A percentile compares a stretch with the other conserved stretches of the same genome.
phyloP scores from a whole-genome alignment of 1,139 yeast genomes.

The Diutina sp. region DNA sequence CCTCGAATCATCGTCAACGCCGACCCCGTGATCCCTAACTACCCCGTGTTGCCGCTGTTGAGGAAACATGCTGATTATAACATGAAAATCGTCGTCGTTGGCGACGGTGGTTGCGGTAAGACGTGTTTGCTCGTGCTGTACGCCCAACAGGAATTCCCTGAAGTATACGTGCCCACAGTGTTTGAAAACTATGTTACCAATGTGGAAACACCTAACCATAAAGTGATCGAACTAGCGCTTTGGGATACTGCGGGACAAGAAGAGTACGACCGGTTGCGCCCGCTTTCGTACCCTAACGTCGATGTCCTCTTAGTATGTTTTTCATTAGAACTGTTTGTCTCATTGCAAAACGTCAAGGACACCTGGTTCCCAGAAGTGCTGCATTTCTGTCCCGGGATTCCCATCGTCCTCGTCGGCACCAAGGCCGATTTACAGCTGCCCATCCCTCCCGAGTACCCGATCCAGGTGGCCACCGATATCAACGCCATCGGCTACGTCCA shows the following conservation, averaged over 20 bases:
- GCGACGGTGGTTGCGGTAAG: conserved; percentile 94
- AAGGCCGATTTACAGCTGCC: conserved; percentile 48
- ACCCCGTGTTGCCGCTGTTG: conserved; percentile 18
- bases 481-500: conserved; percentile 72
- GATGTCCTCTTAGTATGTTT: conserved; percentile 68
- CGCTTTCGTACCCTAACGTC: conserved; percentile 74
- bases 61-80: conserved; percentile 24
- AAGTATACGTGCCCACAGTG: conserved; percentile 75
- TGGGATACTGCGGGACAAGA: conserved; percentile 98
- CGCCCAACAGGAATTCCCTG: conserved; percentile 67
- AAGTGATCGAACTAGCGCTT: conserved; percentile 56
- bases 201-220: conserved; percentile 40
- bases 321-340: conserved; percentile 49
- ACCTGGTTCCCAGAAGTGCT: conserved; percentile 81
- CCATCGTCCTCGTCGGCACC: conserved; percentile 67
- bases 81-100: conserved; percentile 73
- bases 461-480: conserved; percentile 46
- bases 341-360: conserved; percentile 63
- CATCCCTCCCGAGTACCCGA: conserved; percentile 36
- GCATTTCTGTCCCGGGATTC: conserved; percentile 73
- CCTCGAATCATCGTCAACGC: conserved; percentile 18
- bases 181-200: conserved; percentile 75
- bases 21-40: conserved; percentile 27
- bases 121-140: conserved; percentile 79
- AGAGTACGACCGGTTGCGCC: conserved; percentile 76